These are phyloP conservation scores for Venturia pyrina DNA, from an alignment of 2,329 filamentous ascomycete genomes.

Conservation along the genomic window DNA sequence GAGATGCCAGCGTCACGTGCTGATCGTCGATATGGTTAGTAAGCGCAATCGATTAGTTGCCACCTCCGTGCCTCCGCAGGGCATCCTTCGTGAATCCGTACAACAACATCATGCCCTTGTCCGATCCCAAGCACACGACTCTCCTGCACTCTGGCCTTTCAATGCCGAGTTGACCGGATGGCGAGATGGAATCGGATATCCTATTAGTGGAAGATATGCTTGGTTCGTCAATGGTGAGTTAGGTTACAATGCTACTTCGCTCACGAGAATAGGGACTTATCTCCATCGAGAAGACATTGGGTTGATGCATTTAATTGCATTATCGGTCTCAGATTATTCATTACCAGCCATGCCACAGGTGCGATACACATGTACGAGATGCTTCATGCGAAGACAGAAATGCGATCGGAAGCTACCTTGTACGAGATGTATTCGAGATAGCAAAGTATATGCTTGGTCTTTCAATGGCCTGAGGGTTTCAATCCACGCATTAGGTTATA, in stretches of 20 bases:
- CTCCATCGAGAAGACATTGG: no score
- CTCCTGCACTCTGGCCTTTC: neutral
- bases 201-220: neutral
- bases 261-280: no score
- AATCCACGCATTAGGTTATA: conserved; percentile 18
- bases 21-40: no score
- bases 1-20: no score
- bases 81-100: neutral
- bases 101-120: neutral
- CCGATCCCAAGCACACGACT: neutral
- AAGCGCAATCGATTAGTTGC: no score
- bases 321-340: neutral
- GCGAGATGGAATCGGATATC: neutral
- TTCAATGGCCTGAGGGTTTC: conserved; percentile 24
- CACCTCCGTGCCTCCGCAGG: neutral
- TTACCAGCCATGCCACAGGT: conserved; percentile 21
- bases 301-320: neutral
- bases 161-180: neutral
- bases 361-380: conserved; percentile 24
- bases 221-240: no score
- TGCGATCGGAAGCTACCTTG: conserved; percentile 23
- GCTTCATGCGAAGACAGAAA: conserved; percentile 21
- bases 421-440: conserved; percentile 22
- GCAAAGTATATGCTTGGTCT: conserved; percentile 24
- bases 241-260: no score